Evolutionary conservation across 2,329 filamentous ascomycete genomes (phyloP), one percentile per base, ranked within the genome.

Genomic region (Fusarium verticillioides): DNA sequence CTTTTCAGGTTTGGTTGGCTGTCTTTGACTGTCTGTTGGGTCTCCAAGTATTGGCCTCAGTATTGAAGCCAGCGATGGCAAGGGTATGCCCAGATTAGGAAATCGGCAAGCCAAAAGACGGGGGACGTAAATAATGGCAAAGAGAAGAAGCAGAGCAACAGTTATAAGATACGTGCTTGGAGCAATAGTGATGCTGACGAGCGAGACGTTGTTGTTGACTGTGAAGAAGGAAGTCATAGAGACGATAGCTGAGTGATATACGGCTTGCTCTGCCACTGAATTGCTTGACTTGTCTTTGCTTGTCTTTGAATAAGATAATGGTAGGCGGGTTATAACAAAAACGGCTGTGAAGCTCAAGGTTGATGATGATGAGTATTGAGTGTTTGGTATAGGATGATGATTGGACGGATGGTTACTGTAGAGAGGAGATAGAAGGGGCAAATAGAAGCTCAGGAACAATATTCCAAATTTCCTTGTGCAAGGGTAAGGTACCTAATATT

Each of bases 121-220:
- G 42, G 83, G 78, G 46, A 87, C 73, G 76, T 87, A 89, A 57
- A 88, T 77, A 64, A 84, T 85, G 69, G 87, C 72, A 75, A 90
- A 88, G 78, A 86, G 82, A 74, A 90, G 82, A 56, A 84, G 78
- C 36, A 90, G 75, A 64, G 83, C 81, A 69, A 89, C 78, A 34
- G 85, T 84, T 67, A 87, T 86, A 75, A 90, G 82, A 78, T 87
- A 90, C 63, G 87, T 88, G 79, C 87, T 87, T 30, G 89, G 88
- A 44, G 88, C 87, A 79, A 90, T 86, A 76, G 83, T 87, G 77
- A 91, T 84, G 81, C 85, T 90, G 79, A 91, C 79, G 75, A 91
- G 85, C 65, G 88, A 88, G 79, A 90, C 85, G 85, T 89, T 87
- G 81, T 88, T 90, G 82, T 90, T 88, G 74, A 90, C 86, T 60